Evolutionary conservation across 768 basidiomycete species (phyloP), one percentile per base, ranked within the genome.

Genomic region (Xanthoconium stramineum): DNA sequence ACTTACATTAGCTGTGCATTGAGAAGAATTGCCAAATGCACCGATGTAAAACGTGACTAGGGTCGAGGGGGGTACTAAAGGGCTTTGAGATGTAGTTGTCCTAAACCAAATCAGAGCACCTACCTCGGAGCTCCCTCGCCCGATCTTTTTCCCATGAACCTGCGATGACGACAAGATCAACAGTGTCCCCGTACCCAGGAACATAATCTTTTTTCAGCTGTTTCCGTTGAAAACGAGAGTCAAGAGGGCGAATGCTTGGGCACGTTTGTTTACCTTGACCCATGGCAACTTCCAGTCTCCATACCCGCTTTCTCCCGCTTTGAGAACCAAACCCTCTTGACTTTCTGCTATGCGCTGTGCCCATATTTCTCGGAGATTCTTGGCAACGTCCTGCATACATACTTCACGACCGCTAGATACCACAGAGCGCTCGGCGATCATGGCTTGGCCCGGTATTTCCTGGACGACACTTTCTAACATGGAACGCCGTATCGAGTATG

Each of bases 191-290:
- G 44, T 88, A 79, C 5, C 88, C 88, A 1, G 85, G 84, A 38
- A 98, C 91, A 59, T 96, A 96, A 68, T 98, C 94, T 65, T 80
- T 84, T 75, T 94, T 92, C 47, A 92, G 64, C 80, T 82, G 47
- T 46, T 40, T 37, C 33, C 58, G 33, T 32, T 2, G n/a, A 47
- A 37, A 20, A 11, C 17, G n/a, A 30, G 32, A 11, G n/a, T 59
- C 43, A 35, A 32, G 45, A 17, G 32, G 52, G 66, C 49, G 38
- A 67, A 63, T 56, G 68, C 13, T 32, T 19, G 39, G 30, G 39
- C 2, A 6, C 24, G 24, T 29, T 46, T 6, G 40, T 9, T 32
- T 52, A 84, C 80, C 73, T 97, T 96, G 30, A 94, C 85, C 93
- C 94, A 96, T 15, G 86, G 86, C 55, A 78, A 72, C 6, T 64